phyloP scores from a whole-genome alignment of 2,329 filamentous ascomycete genomes.

The Apiospora arundinis region DNA sequence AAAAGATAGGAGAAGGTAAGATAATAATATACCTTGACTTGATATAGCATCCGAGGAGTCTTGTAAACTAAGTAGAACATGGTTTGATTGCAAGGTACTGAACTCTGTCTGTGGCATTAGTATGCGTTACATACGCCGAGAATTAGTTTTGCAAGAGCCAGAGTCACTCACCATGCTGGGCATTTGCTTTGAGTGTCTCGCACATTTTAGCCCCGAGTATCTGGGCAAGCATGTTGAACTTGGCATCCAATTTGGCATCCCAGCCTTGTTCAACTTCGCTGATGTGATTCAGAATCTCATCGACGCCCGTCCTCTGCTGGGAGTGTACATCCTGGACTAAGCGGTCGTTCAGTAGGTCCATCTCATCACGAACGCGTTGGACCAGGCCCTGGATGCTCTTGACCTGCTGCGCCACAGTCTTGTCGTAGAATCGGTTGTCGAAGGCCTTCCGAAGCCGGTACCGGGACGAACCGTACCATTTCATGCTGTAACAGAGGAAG shows the following conservation, averaged over 20 bases:
- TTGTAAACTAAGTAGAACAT: not conserved
- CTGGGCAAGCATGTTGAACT: not conserved
- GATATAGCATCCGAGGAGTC: not conserved
- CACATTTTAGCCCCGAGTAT: not conserved
- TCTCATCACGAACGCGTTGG: slow-evolving; percentile 21
- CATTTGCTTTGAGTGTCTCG: not conserved
- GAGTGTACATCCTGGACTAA: not conserved
- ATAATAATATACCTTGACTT: not conserved
- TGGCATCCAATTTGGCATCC: not conserved
- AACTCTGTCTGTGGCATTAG: not conserved
- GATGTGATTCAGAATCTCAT: not conserved
- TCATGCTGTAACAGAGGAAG: slow-evolving; percentile 27
- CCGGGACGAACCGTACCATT: slow-evolving; percentile 21
- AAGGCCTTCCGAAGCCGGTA: slow-evolving; percentile 24
- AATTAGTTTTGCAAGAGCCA: not conserved
- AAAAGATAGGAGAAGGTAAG: too few relatives aligned
- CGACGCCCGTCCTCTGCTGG: not conserved
- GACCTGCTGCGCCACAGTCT: slow-evolving; percentile 23
- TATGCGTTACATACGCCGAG: too few relatives aligned
- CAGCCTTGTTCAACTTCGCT: not conserved
- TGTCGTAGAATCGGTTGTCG: slow-evolving; percentile 24
- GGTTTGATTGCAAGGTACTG: not conserved
- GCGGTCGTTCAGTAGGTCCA: not conserved
- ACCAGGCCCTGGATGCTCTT: slow-evolving; percentile 22
- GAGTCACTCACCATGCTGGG: not conserved